These are phyloP conservation scores for Aspergillus egyptiacus DNA, from an alignment of 495 filamentous ascomycete species.

Conservation along the genomic window DNA sequence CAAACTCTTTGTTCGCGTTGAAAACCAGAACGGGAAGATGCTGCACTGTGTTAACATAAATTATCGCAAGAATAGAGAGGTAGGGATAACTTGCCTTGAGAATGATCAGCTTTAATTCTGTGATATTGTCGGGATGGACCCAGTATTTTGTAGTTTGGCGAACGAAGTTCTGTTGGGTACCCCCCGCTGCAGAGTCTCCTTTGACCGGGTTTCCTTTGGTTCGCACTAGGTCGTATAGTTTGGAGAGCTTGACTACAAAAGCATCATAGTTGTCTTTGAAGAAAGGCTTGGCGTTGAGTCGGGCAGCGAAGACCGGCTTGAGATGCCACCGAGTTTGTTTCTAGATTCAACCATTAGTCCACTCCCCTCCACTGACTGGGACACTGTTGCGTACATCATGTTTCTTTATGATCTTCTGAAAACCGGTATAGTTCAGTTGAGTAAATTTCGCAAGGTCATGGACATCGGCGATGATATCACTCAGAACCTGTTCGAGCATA, in stretches of 20 bases:
- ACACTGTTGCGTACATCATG: slow-evolving; percentile 66
- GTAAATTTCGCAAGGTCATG: slow-evolving; percentile 98
- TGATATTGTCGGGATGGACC: slow-evolving; percentile 98
- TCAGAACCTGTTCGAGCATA: slow-evolving; percentile 88
- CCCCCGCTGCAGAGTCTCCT: slow-evolving; percentile 87
- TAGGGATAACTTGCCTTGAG: slow-evolving; percentile 54
- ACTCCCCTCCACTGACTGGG: background rate
- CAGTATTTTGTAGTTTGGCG: slow-evolving; percentile 99
- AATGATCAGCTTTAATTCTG: slow-evolving; percentile 94
- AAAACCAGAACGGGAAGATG: slow-evolving; percentile 97
- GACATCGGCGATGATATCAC: slow-evolving; percentile 97
- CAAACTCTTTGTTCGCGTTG: slow-evolving; percentile 95
- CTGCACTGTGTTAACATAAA: slow-evolving; percentile 24
- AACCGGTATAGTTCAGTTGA: slow-evolving; percentile 96
- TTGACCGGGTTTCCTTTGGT: slow-evolving; percentile 88
- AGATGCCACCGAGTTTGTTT: slow-evolving; percentile 95
- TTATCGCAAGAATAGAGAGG: too few species aligned
- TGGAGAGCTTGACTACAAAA: slow-evolving; percentile 91
- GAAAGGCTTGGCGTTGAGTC: slow-evolving; percentile 92
- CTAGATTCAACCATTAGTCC: slow-evolving; percentile 36
- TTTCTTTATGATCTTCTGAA: slow-evolving; percentile 99
- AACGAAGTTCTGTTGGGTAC: slow-evolving; percentile 90
- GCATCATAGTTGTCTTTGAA: slow-evolving; percentile 98
- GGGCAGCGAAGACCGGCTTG: slow-evolving; percentile 86
- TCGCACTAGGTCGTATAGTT: slow-evolving; percentile 88